A percentile compares a stretch with the other conserved stretches of the same genome.
Evolutionary conservation across 208 protist species (phyloP).

Genomic region (Trypanosoma theileri): DNA sequence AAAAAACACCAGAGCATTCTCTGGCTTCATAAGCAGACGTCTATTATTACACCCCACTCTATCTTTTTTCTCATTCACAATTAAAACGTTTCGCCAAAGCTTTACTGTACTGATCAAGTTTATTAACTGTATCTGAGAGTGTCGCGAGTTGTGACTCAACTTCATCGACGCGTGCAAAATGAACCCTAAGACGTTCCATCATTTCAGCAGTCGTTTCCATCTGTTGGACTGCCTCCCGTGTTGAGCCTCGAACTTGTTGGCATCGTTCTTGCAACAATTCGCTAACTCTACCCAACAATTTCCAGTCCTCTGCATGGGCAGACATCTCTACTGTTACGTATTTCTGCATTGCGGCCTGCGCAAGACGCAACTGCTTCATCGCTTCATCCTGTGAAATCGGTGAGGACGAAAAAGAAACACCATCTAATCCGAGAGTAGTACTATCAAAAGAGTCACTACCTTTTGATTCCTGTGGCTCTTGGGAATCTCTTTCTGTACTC

Average conservation of each 20-base stretch:
- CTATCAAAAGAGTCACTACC: not conserved
- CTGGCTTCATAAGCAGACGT: not conserved
- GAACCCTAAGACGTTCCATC: conserved; percentile 4
- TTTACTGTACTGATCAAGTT: conserved; percentile 20
- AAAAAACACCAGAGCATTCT: not conserved
- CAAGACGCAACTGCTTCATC: conserved; percentile 6
- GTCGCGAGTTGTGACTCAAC: conserved; percentile 12
- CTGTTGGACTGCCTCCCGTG: conserved; percentile 1
- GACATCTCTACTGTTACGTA: conserved; percentile 6
- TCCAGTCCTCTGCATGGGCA: conserved; percentile 2
- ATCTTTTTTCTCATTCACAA: not conserved
- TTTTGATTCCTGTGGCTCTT: not conserved
- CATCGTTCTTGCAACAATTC: conserved; percentile 3
- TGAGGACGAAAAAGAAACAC: not conserved
- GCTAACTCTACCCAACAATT: conserved; percentile 7
- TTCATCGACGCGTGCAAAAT: conserved; percentile 6
- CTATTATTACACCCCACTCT: too few relatives aligned
- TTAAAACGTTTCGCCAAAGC: conserved; percentile 14
- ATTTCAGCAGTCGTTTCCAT: conserved; percentile 8
- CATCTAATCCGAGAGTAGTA: not conserved
- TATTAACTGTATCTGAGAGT: conserved; percentile 5
- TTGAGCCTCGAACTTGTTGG: not conserved
- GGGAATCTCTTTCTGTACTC: not conserved
- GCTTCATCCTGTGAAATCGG: not conserved
- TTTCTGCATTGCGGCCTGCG: conserved; percentile 7